A percentile compares a stretch with the other conserved stretches of the same genome.
Evolutionary conservation across 2,329 filamentous ascomycete species (phyloP).

Genomic region (Claviceps sp.): DNA sequence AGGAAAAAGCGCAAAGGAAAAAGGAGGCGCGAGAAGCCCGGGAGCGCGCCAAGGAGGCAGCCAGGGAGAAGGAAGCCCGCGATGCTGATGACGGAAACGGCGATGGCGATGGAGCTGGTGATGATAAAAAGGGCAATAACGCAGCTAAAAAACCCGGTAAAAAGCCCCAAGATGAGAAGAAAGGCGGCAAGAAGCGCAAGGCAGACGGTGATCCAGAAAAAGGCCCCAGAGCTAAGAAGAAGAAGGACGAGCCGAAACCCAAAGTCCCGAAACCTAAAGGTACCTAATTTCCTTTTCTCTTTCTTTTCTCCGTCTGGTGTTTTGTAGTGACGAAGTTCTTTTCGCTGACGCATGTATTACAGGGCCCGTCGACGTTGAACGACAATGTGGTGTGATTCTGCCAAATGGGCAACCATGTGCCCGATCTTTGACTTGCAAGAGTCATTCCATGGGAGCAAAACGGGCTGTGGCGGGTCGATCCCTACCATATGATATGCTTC

Average conservation of each 20-base stretch:
- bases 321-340: background rate
- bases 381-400: constrained; percentile 79
- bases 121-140: constrained; percentile 29
- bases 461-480: constrained; percentile 76
- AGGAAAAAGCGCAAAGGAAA: constrained; percentile 64
- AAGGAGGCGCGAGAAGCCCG: constrained; percentile 61
- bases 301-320: background rate
- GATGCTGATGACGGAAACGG: constrained; percentile 35
- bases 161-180: constrained; percentile 52
- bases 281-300: constrained; percentile 15
- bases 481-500: constrained; percentile 81
- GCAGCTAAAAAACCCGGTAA: constrained; percentile 52
- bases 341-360: background rate
- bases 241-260: constrained; percentile 80
- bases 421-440: constrained; percentile 83
- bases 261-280: constrained; percentile 77
- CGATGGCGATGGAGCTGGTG: constrained; percentile 33
- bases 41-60: constrained; percentile 51
- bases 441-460: constrained; percentile 90
- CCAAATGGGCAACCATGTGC: constrained; percentile 80
- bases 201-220: constrained; percentile 67
- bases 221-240: constrained; percentile 79
- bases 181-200: constrained; percentile 62
- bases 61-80: constrained; percentile 40
- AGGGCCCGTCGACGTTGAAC: constrained; percentile 85